Evolutionary conservation across 495 filamentous ascomycete species (phyloP), one percentile per base, ranked within the genome.

Genomic region (Lophiotrema nucula): DNA sequence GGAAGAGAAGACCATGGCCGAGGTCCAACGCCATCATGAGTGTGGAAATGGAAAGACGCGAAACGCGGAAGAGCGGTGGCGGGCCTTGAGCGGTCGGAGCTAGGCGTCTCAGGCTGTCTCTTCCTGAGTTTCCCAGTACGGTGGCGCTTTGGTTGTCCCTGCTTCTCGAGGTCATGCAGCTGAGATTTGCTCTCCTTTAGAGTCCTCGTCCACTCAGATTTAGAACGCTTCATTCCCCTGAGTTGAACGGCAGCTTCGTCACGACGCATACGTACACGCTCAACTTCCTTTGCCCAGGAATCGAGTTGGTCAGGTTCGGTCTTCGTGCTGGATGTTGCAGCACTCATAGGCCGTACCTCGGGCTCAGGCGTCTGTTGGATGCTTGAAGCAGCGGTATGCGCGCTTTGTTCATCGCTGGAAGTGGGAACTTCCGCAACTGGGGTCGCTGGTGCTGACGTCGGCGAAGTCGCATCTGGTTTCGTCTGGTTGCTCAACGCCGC

Each of bases 281-380:
- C 63, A 2, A 62, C 53, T 42, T 66, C 63, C 22, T 46, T 56
- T 3, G 53, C 53, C 63, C 63, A 66, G 2, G 47, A 33, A 5
- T 57, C 53, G 5, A 46, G 27, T 8, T 35, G 31, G 31, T 35
- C 31, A 23, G 46, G 43, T n/a, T 58, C 58, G 22, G 24, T 43
- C 1, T 31, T 47, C 11, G 52, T 22, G 24, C 24, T 37, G 28
- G 38, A 52, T 13, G 39, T 56, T 4, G 23, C 49, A 13, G 47
- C 21, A n/a, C 31, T 54, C 4, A 16, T 10, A 1, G 60, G 60
- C 4, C 58, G 33, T 15, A 37, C 35, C 4, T 25, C 42, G 41
- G n/a, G 46, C 4, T 46, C 5, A 16, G 16, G 16, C 21, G 10
- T 33, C 52, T 15, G 18, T 5, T 48, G 18, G 21, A 18, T 27